A percentile compares a stretch with the other conserved stretches of the same genome.
phyloP scores from a whole-genome alignment of 352 stramenopile genomes.

The Pythium brachiatum region DNA sequence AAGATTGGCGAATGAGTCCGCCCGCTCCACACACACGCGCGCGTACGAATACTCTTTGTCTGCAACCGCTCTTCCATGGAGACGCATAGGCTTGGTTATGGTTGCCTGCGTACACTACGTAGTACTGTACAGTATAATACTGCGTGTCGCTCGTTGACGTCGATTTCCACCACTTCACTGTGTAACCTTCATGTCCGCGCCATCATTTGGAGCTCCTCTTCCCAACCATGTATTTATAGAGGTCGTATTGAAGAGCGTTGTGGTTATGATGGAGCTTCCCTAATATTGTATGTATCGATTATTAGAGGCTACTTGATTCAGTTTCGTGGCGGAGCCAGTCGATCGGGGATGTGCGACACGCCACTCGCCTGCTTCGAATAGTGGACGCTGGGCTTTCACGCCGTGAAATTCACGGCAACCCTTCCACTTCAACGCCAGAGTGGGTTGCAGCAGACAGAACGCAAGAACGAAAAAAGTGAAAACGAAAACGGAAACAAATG shows the following conservation, averaged over 20 bases:
- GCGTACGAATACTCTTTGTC: too few species aligned
- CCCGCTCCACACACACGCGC: too few species aligned
- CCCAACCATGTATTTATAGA: not conserved
- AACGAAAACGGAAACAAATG: too few species aligned
- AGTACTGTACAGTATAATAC: too few species aligned
- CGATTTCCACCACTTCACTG: not conserved
- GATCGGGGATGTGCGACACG: not conserved
- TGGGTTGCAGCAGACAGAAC: not conserved
- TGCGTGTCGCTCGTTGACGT: not conserved
- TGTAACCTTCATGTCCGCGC: not conserved
- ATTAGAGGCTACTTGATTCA: not conserved
- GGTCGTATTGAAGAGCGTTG: too few species aligned
- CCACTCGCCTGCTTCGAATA: not conserved
- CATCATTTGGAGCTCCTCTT: not conserved
- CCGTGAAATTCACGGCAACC: too few species aligned
- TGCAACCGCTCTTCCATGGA: too few species aligned
- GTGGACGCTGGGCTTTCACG: not conserved
- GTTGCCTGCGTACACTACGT: too few species aligned
- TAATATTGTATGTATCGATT: not conserved
- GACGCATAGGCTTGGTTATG: too few species aligned
- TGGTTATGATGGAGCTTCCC: too few species aligned
- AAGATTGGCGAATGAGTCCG: not conserved
- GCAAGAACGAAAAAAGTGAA: not conserved
- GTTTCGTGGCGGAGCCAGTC: not conserved
- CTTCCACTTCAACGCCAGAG: not conserved